These are phyloP conservation scores for Fusarium gaditjirri DNA, from an alignment of 2,329 filamentous ascomycete genomes.

Conservation along the genomic window DNA sequence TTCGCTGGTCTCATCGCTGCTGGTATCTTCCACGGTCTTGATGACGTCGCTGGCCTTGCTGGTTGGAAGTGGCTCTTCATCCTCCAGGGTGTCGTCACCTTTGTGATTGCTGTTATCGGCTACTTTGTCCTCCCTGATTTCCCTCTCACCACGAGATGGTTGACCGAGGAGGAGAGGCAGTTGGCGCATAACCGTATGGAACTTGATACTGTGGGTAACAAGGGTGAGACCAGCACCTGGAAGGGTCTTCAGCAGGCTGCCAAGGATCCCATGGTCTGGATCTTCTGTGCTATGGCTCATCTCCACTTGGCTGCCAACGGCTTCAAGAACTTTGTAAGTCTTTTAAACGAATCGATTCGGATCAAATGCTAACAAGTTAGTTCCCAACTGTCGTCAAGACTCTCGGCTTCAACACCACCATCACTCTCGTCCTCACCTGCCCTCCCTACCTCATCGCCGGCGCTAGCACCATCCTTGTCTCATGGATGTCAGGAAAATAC, in stretches of 20 bases:
- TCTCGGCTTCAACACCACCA: constrained; percentile 43
- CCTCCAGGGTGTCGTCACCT: constrained; percentile 66
- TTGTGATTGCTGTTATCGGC: constrained; percentile 42
- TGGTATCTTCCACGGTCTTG: constrained; percentile 52
- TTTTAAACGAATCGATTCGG: rapidly evolving
- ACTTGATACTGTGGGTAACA: constrained; percentile 58
- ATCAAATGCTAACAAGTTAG: not conserved
- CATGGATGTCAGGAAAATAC: constrained; percentile 55
- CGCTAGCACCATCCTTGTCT: constrained; percentile 36
- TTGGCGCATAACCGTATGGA: constrained; percentile 56
- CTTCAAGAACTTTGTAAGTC: constrained; percentile 51
- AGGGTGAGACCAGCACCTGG: constrained; percentile 53
- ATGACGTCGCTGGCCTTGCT: constrained; percentile 39
- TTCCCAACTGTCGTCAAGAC: constrained; percentile 46
- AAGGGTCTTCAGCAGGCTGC: constrained; percentile 57
- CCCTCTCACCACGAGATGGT: constrained; percentile 55
- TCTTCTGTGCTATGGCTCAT: constrained; percentile 62
- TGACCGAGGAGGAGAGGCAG: constrained; percentile 57
- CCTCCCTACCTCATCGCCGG: constrained; percentile 59
- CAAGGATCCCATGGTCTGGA: constrained; percentile 59
- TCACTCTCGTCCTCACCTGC: constrained; percentile 47
- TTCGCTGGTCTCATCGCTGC: constrained; percentile 59
- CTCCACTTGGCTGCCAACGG: constrained; percentile 61
- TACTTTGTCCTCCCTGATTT: constrained; percentile 49
- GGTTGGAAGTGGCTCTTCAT: constrained; percentile 66